A percentile compares a stretch with the other conserved stretches of the same genome.
These are phyloP conservation scores for Collybiopsis confluens DNA, from an alignment of 768 basidiomycete species.

Conservation along the genomic window DNA sequence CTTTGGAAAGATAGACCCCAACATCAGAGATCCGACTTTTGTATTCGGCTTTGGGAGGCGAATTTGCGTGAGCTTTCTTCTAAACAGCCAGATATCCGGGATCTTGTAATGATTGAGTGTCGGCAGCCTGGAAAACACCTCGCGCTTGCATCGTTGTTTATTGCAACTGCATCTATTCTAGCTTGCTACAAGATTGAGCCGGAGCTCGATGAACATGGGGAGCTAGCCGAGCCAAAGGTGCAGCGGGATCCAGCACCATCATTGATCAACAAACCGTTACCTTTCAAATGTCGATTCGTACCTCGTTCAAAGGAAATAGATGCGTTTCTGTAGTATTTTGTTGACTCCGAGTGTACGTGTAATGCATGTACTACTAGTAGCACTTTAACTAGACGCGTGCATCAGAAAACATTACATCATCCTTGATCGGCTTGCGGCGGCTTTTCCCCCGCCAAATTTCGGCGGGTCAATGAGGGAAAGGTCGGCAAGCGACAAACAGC, in stretches of 20 bases:
- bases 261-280: background rate
- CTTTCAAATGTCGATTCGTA: background rate
- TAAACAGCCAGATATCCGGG: too few relatives aligned
- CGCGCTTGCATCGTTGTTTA: constrained; percentile 6
- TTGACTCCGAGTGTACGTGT: too few relatives aligned
- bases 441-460: too few relatives aligned
- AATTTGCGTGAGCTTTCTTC: background rate
- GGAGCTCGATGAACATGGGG: constrained; percentile 2
- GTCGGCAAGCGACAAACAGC: too few relatives aligned
- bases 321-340: too few relatives aligned
- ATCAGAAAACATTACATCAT: too few relatives aligned
- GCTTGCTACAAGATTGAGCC: constrained; percentile 7
- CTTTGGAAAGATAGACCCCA: background rate
- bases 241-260: background rate
- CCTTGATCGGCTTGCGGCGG: too few relatives aligned
- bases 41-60: background rate
- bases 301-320: background rate
- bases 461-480: too few relatives aligned
- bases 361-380: too few relatives aligned
- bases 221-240: background rate
- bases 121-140: constrained; percentile 6
- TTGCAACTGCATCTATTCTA: constrained; percentile 7
- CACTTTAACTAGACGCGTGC: too few relatives aligned
- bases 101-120: too few relatives aligned
- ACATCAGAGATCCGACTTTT: background rate